Evolutionary conservation across 371 early-diverging fungal species (phyloP), one percentile per base, ranked within the genome.

Genomic region (Mortierella sp.): DNA sequence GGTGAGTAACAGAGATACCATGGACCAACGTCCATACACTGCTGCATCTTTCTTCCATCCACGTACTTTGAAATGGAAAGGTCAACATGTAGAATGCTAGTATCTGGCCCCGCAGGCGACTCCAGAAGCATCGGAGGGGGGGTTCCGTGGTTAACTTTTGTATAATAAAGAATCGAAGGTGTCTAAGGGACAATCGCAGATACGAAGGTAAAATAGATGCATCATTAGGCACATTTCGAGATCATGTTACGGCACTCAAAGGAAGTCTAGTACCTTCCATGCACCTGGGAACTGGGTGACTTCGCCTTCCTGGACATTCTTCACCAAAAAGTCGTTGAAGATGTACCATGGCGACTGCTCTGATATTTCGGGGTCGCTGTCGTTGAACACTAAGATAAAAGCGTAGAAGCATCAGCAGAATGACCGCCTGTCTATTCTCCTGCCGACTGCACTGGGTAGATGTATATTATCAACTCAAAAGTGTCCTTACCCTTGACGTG

Each of bases 321-420:
- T 89, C 0, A 97, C 97, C 55, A 93, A 81, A 70, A 98, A 98
- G 81, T 97, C 97, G 73, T 98, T 98, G 73, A 98, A 96, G 5
- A 95, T 70, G 64, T 91, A 87, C 98, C 98, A 98, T 6, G 82
- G 79, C 19, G 84, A 72, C 53, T 81, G 82, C 21, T 81, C 71
- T 4, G 63, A 49, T 6, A 48, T 39, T 42, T 80, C 79, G 12
- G 79, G 37, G 48, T 83, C 85, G 14, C 61, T 61, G 14, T 78
- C 79, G 44, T 82, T 72, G 47, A 55, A 48, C 14, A 72, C 65
- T 62, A 68, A 15, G 28, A 34, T 11, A 4, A 34, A 2, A 34
- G 14, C 37, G 14, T 34, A 2, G 11, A 34, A 34, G 14, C n/a
- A n/a, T n/a, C n/a, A n/a, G n/a, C n/a, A n/a, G n/a, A n/a, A n/a